These are phyloP conservation scores for Angomonas deanei DNA, from an alignment of 208 protist species.

Conservation along the genomic window DNA sequence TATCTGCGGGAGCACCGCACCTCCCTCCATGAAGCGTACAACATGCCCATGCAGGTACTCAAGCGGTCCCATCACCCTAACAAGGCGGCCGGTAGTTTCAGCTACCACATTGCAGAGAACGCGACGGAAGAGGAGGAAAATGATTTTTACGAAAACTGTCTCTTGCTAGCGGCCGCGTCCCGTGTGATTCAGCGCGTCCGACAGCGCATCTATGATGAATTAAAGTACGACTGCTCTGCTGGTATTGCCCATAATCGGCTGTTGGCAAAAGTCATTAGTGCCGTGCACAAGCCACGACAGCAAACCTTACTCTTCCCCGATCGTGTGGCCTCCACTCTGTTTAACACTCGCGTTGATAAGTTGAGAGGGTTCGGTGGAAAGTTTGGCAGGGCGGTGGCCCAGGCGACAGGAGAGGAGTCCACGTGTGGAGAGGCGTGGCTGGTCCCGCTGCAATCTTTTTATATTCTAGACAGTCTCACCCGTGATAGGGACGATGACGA, in stretches of 20 bases:
- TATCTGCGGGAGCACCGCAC: conserved; percentile 41
- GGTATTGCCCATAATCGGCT: conserved; percentile 82
- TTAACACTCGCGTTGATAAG: conserved; percentile 35
- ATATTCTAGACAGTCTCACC: neutral
- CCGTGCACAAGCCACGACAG: conserved; percentile 79
- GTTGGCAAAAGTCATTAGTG: conserved; percentile 77
- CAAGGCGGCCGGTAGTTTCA: conserved; percentile 22
- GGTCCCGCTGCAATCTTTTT: conserved; percentile 19
- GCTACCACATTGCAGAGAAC: conserved; percentile 9
- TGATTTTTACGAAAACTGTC: conserved; percentile 28
- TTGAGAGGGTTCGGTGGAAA: conserved; percentile 83
- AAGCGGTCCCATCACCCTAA: conserved; percentile 15
- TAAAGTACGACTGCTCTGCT: conserved; percentile 81
- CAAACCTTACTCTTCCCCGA: conserved; percentile 74
- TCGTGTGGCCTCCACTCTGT: conserved; percentile 47
- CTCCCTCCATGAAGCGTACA: conserved; percentile 43
- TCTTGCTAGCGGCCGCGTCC: conserved; percentile 58
- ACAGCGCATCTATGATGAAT: conserved; percentile 38
- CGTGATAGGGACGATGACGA: conserved; percentile 12
- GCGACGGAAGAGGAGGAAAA: conserved; percentile 8
- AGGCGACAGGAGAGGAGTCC: conserved; percentile 28
- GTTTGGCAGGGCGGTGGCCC: conserved; percentile 46
- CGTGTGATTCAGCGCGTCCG: conserved; percentile 59
- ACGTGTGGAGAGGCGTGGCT: conserved; percentile 54
- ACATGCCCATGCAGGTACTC: conserved; percentile 44